Conservation (phyloP, 495 filamentous ascomycete species). For the Margaritispora aquatica region DNA sequence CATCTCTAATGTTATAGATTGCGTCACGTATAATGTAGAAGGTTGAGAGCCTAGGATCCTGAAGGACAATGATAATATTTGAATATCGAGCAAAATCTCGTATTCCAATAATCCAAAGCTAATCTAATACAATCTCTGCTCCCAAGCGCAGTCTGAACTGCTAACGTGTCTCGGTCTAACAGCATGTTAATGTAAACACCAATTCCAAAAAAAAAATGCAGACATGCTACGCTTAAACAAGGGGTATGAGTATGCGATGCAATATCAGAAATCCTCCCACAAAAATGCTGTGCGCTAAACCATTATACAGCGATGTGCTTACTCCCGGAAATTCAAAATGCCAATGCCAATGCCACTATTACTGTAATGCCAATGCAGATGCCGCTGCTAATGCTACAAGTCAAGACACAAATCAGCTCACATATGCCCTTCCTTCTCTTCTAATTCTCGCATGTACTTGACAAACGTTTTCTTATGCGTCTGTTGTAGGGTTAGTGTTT, state of each 20-base stretch:
- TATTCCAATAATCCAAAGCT: not conserved
- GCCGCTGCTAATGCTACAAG: too few relatives aligned
- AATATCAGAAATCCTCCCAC: not conserved
- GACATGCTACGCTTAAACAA: not conserved
- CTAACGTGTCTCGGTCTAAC: too few relatives aligned
- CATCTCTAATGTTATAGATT: not conserved
- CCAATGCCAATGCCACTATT: slow-evolving; percentile 7
- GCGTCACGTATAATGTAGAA: not conserved
- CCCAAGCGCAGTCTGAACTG: too few relatives aligned
- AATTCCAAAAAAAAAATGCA: not conserved
- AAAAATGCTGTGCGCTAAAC: not conserved
- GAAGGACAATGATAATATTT: not conserved
- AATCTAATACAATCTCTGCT: too few relatives aligned
- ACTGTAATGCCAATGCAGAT: not conserved
- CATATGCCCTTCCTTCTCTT: slow-evolving; percentile 46
- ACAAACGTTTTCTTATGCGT: slow-evolving; percentile 93
- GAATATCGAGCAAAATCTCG: not conserved
- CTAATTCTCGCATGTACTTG: slow-evolving; percentile 80
- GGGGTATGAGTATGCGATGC: not conserved
- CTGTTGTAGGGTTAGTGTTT: not conserved
- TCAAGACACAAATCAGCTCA: not conserved
- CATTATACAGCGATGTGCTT: not conserved
- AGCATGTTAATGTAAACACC: too few relatives aligned
- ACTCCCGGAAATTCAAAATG: not conserved
- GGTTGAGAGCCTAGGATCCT: not conserved